A percentile compares a stretch with the other conserved stretches of the same genome.
phyloP scores from a whole-genome alignment of 2,329 filamentous ascomycete genomes.

The Cryphonectria nitschkei region DNA sequence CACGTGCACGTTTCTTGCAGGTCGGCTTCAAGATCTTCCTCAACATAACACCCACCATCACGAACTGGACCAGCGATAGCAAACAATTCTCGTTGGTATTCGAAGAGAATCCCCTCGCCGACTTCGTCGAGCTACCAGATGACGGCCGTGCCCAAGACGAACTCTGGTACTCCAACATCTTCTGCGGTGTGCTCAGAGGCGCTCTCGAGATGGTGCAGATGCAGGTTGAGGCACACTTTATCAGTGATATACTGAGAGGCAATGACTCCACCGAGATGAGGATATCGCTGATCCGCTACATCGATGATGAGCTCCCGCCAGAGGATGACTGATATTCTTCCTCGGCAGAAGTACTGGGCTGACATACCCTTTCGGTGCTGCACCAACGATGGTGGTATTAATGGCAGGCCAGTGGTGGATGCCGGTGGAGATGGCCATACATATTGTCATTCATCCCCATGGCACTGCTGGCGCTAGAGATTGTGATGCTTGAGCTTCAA shows the following conservation, averaged over 20 bases:
- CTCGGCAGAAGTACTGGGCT: neutral
- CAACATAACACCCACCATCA: constrained; percentile 90
- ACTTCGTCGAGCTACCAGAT: constrained; percentile 96
- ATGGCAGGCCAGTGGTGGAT: neutral
- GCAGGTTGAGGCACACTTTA: constrained; percentile 96
- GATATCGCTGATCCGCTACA: constrained; percentile 87
- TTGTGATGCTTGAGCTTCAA: neutral
- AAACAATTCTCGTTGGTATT: constrained; percentile 97
- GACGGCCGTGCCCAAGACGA: constrained; percentile 95
- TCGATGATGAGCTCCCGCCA: constrained; percentile 95
- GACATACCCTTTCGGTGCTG: neutral
- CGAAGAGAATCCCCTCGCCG: constrained; percentile 94
- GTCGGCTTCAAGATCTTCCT: constrained; percentile 99
- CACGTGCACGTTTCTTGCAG: constrained; percentile 47
- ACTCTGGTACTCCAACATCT: constrained; percentile 97
- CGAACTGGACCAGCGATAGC: constrained; percentile 94
- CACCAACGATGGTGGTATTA: neutral
- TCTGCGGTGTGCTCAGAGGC: constrained; percentile 89
- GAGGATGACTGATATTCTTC: constrained; percentile 78
- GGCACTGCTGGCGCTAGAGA: neutral
- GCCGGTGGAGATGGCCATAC: neutral
- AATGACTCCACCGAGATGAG: constrained; percentile 98
- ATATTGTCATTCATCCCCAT: neutral
- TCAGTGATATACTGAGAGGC: constrained; percentile 88
- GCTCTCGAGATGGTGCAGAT: constrained; percentile 99